Conservation (phyloP, 2,329 filamentous ascomycete species). For the Penicillium sp. region DNA sequence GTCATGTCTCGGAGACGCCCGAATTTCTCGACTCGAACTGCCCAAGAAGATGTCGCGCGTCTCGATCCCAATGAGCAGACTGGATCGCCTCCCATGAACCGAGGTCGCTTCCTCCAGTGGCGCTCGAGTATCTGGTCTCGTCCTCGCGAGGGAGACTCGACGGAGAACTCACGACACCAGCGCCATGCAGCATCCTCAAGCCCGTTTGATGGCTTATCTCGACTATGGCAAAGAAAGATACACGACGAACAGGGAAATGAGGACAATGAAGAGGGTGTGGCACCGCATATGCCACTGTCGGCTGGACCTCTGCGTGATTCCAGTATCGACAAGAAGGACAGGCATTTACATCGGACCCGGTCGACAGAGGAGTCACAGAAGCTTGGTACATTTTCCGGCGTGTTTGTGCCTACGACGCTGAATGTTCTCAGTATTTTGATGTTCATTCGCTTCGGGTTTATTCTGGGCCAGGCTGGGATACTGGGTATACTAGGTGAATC, state of each 20-base stretch:
- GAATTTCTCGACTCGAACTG: constrained; percentile 38
- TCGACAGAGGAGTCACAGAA: constrained; percentile 48
- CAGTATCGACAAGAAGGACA: constrained; percentile 32
- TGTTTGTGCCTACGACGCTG: constrained; percentile 82
- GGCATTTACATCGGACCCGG: constrained; percentile 23
- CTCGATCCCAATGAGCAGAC: constrained; percentile 31
- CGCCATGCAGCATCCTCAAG: constrained; percentile 19
- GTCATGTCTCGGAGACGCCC: constrained; percentile 34
- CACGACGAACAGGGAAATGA: constrained; percentile 10
- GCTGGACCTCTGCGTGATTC: constrained; percentile 24
- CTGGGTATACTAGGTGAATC: constrained; percentile 68
- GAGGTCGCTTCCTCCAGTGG: constrained; percentile 22
- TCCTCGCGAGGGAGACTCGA: constrained; percentile 24
- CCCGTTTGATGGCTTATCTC: constrained; percentile 23
- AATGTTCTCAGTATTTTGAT: constrained; percentile 88
- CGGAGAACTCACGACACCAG: constrained; percentile 12
- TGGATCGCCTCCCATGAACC: constrained; percentile 19
- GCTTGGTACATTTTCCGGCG: constrained; percentile 69
- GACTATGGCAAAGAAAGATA: constrained; percentile 21
- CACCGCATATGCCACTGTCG: constrained; percentile 12
- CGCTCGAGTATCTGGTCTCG: constrained; percentile 18
- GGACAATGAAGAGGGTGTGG: constrained; percentile 4
- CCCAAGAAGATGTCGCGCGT: constrained; percentile 36
- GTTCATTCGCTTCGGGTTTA: constrained; percentile 83
- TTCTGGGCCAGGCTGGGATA: constrained; percentile 73